These are phyloP conservation scores for Chytriomyces sp. DNA, from an alignment of 192 early-diverging fungal species.

Conservation along the genomic window DNA sequence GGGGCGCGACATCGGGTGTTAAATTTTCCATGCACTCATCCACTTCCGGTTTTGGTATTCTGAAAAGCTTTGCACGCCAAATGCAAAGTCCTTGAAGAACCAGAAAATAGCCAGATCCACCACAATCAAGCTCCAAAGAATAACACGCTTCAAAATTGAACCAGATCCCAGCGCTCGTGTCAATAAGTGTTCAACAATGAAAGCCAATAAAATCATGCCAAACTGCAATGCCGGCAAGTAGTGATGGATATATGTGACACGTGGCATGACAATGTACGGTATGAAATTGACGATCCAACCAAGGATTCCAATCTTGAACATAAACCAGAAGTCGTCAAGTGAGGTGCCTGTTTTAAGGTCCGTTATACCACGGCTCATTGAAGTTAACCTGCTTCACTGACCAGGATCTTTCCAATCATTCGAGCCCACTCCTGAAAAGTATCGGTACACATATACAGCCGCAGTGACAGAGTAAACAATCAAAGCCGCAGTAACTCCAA, in stretches of 20 bases:
- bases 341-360: not conserved
- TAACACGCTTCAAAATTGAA: not conserved
- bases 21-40: conserved; percentile 79
- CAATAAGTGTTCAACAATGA: conserved; percentile 71
- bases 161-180: not conserved
- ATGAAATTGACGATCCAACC: conserved; percentile 94
- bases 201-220: conserved; percentile 78
- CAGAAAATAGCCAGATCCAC: conserved; percentile 61
- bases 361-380: not conserved
- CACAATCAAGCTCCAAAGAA: conserved; percentile 14
- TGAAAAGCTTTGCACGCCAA: conserved; percentile 55
- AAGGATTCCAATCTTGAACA: conserved; percentile 69
- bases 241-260: conserved; percentile 95
- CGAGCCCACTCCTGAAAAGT: conserved; percentile 59
- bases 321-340: conserved; percentile 75
- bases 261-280: conserved; percentile 95
- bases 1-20: too few species aligned
- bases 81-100: conserved; percentile 78
- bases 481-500: conserved; percentile 62
- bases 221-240: conserved; percentile 97
- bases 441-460: conserved; percentile 61
- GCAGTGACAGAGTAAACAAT: conserved; percentile 49
- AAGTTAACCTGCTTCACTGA: not conserved
- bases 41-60: conserved; percentile 65
- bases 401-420: conserved; percentile 46